A percentile compares a stretch with the other conserved stretches of the same genome.
Conservation (phyloP, 192 early-diverging fungal species). For the Fimicolochytrium jonesii region DNA sequence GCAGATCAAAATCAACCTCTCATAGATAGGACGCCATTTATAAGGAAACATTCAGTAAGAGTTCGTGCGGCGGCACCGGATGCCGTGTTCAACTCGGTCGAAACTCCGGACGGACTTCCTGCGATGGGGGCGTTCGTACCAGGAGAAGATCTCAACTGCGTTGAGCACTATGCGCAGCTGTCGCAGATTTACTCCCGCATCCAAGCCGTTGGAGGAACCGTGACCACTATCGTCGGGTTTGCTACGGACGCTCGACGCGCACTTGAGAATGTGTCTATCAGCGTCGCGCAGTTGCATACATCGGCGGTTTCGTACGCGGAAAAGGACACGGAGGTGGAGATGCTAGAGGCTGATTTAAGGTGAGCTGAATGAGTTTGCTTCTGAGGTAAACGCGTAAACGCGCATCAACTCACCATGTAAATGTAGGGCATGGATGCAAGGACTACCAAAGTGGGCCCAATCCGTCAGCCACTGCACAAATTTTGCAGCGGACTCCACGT, state of each 20-base stretch:
- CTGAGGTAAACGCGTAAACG: too few species aligned
- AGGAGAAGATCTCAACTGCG: slow-evolving; percentile 15
- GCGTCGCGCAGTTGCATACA: neutral
- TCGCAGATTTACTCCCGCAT: slow-evolving; percentile 1
- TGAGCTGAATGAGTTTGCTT: neutral
- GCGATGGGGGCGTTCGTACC: slow-evolving; percentile 20
- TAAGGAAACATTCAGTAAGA: neutral
- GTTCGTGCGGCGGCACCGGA: slow-evolving; percentile 19
- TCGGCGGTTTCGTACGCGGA: neutral
- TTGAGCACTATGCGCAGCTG: slow-evolving; percentile 1
- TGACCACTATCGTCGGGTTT: slow-evolving; percentile 2
- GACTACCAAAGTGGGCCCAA: slow-evolving; percentile 17
- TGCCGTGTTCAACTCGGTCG: slow-evolving; percentile 7
- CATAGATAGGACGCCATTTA: slow-evolving; percentile 12
- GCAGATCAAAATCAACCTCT: slow-evolving; percentile 10
- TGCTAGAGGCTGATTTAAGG: neutral
- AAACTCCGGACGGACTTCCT: slow-evolving; percentile 7
- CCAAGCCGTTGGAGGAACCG: slow-evolving; percentile 1
- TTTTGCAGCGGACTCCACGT: slow-evolving; percentile 1
- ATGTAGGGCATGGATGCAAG: neutral
- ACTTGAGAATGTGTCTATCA: neutral
- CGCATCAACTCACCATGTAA: neutral
- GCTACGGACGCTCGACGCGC: neutral
- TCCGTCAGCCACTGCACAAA: neutral
- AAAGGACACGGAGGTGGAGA: neutral